Base-by-base conservation (phyloP, 345 rosid species). In the Kandelia obovata region DNA sequence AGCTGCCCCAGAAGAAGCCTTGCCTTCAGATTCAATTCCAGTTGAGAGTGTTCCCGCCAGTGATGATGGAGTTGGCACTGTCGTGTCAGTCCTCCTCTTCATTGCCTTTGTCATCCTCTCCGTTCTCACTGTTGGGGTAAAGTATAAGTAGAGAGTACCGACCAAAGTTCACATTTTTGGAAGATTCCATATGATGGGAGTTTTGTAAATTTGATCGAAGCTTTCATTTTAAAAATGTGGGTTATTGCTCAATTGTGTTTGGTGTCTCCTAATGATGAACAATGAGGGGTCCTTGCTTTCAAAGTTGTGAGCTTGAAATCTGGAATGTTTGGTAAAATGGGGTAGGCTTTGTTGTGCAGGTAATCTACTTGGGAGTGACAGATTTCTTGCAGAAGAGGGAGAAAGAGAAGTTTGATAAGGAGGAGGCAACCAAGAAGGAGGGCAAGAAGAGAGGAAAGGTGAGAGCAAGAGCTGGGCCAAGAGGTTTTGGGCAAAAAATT, bases 91-190 rank as follows among this genome's bases (percentile, higher is more conserved):
- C 66, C 96, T 90, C 52, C 85, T 90, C 72, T 53, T 85, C 67
- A n/a, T 70, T 32, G 96, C 98, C 62, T 90, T 92, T 58, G 59
- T 72, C 64, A 84, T 80, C 70, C 84, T 90, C 31, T 59, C 87
- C 8, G 72, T 92, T 71, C 96, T 92, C 77, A 89, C 96, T 7
- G 72, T 89, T 71, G 96, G 96, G 85, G 96, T 92, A 80, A 84
- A 32, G 37, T 28, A 19, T 32, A 5, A 21, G 17, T 43, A 13
- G 49, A 21, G 52, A 23, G 16, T 37, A 37, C 8, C n/a, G 25
- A 6, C 13, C 60, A 32, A 53, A 65, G 7, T 34, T 32, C 49
- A 46, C 28, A 43, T 19, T 17, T 5, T 25, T 28, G 19, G 17
- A 58, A 58, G 11, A 23, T 27, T 5, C 19, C 7, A 16, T 8